A percentile compares a stretch with the other conserved stretches of the same genome.
Evolutionary conservation across 306 rosid genomes (phyloP).

Genomic region (Prunus persica): Prunus_persica_NCBIv2 NC_034013.1:17980001-17980500

Average conservation of each 20-base stretch:
- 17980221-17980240: conserved; percentile 73
- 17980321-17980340: background rate
- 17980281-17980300: conserved; percentile 94
- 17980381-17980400: conserved; percentile 23
- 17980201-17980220: conserved; percentile 58
- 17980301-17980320: conserved; percentile 51
- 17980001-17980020: conserved; percentile 58
- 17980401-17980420: conserved; percentile 70
- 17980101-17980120: background rate
- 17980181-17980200: conserved; percentile 10
- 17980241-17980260: conserved; percentile 45
- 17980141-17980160: background rate
- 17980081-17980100: conserved; percentile 35
- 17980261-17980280: conserved; percentile 75
- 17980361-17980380: too few relatives aligned
- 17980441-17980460: conserved; percentile 51
- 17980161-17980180: background rate
- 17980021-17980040: conserved; percentile 44
- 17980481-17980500: conserved; percentile 61
- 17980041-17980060: conserved; percentile 61
- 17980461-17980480: conserved; percentile 43
- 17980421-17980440: conserved; percentile 57
- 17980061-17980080: conserved; percentile 76
- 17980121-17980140: background rate
- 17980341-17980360: background rate